Evolutionary conservation across 2,329 filamentous ascomycete species (phyloP).

Genomic region (Verruconis gallopava): DNA sequence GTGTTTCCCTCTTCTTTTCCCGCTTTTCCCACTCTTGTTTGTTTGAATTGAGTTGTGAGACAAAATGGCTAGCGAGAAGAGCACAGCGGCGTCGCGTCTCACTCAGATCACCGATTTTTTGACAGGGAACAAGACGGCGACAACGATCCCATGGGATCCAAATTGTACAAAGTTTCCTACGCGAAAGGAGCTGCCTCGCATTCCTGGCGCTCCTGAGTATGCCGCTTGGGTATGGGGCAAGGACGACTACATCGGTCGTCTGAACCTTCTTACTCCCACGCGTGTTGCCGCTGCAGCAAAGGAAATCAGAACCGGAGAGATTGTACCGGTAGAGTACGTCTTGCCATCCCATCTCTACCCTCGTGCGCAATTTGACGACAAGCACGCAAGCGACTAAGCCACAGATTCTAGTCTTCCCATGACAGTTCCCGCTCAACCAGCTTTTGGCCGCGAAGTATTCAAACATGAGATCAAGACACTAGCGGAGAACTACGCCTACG

Average conservation of each 20-base stretch:
- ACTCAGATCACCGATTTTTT: slow-evolving; percentile 33
- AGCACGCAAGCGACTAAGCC: slow-evolving; percentile 6
- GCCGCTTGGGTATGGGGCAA: slow-evolving; percentile 50
- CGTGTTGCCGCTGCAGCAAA: slow-evolving; percentile 40
- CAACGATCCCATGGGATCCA: slow-evolving; percentile 41
- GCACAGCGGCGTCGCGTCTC: slow-evolving; percentile 22
- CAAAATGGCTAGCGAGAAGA: slow-evolving; percentile 24
- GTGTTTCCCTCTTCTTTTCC: too few species aligned
- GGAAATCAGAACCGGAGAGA: slow-evolving; percentile 43
- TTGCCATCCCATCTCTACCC: too few species aligned
- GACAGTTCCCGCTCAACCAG: slow-evolving; percentile 38
- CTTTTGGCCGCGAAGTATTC: slow-evolving; percentile 40
- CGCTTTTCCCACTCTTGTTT: too few species aligned
- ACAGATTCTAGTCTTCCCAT: slow-evolving; percentile 33
- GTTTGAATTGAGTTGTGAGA: not conserved
- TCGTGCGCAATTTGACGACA: not conserved
- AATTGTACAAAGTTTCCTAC: slow-evolving; percentile 39
- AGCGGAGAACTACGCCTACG: slow-evolving; percentile 24
- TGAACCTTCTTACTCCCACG: slow-evolving; percentile 44
- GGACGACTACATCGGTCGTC: slow-evolving; percentile 38
- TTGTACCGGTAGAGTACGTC: slow-evolving; percentile 40
- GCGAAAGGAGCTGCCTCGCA: slow-evolving; percentile 38
- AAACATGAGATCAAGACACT: slow-evolving; percentile 40
- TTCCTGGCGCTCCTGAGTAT: slow-evolving; percentile 39
- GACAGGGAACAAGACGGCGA: slow-evolving; percentile 33